Conservation (phyloP, 345 rosid genomes). For the Eucalyptus camaldulensis region DNA sequence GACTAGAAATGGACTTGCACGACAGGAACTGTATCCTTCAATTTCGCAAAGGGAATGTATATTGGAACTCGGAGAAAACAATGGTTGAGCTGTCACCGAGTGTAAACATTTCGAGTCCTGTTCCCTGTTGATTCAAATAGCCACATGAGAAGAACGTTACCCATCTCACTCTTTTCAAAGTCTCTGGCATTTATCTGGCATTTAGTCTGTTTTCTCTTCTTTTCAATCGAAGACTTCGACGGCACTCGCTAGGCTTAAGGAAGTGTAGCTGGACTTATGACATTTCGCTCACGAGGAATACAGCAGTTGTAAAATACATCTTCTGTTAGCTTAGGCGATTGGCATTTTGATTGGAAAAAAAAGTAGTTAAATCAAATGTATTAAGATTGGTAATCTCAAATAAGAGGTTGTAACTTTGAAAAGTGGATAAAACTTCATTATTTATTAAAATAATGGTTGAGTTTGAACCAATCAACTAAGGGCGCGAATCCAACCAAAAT, state of each 20-base stretch:
- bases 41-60: too few species aligned
- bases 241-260: too few species aligned
- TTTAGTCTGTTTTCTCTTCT: background rate
- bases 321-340: background rate
- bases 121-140: too few species aligned
- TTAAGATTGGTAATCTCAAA: background rate
- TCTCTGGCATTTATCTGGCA: background rate
- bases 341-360: background rate
- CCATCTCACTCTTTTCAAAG: background rate
- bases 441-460: background rate
- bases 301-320: background rate
- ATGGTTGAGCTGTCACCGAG: background rate
- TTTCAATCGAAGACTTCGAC: background rate
- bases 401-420: background rate
- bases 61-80: background rate
- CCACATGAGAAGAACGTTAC: background rate
- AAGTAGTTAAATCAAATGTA: background rate
- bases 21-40: background rate
- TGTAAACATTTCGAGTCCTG: background rate
- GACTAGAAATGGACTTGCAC: background rate
- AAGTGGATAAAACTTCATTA: rapidly evolving
- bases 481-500: too few species aligned
- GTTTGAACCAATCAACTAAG: background rate
- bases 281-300: background rate
- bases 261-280: too few species aligned